Evolutionary conservation across 2,329 filamentous ascomycete genomes (phyloP), one percentile per base, ranked within the genome.

Genomic region (Penicillium occitanis): DNA sequence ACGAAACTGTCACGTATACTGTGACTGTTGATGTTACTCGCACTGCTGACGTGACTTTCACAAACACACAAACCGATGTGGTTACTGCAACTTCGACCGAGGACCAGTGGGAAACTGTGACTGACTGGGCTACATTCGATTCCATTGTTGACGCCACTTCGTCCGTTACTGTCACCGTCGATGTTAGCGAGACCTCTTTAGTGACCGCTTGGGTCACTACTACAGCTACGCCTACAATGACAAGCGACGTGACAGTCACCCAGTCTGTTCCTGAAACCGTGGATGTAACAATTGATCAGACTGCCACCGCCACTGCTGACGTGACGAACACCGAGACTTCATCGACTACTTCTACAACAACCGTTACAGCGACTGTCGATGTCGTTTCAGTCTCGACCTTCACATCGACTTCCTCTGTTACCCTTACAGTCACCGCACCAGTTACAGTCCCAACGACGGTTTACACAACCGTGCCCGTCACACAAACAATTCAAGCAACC

Each of bases 61-160:
- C 50, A 55, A 35, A 19, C 50, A 55, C 50, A 10, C 13, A 55
- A 55, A 55, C 50, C 8, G 50, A 55, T 19, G 28, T 55, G 17
- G 50, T 28, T 33, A 55, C 50, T 33, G 8, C 33, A n/a, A 55
- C 50, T n/a, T 17, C 50, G 28, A 55, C 50, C 17, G 50, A 55
- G 50, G 50, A 55, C 28, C 50, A 55, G 28, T 55, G 50, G 50
- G 50, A 17, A n/a, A 55, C 50, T 17, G 50, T 55, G 28, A 55
- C 50, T 33, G 50, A 55, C 28, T 35, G 28, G 50, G 50, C 17
- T 28, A 55, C 50, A 13, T n/a, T 55, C 50, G 17, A 55, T 55
- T 2, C 28, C 28, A 53, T 28, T 7, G 50, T 53, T 33, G 50
- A 53, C 25, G 50, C 50, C 14, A 55, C 50, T 19, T 55, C 50